Percentiles rank a stretch among this genome's conserved stretches.
Conservation (phyloP, 768 basidiomycete species). For the Lyophyllum atratum region DNA sequence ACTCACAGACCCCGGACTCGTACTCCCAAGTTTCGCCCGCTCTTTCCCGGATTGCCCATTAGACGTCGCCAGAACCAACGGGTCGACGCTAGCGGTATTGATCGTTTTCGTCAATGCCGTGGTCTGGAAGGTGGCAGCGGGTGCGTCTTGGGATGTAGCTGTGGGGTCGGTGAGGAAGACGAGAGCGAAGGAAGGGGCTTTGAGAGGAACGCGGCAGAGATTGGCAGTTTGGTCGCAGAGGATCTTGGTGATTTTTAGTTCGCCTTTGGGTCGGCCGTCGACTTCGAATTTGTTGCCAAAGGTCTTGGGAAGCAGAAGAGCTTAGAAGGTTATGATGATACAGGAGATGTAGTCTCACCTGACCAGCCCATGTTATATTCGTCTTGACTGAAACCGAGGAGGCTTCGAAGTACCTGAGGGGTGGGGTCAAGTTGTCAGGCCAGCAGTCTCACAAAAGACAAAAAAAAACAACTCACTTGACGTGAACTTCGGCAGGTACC, state of each 20-base stretch:
- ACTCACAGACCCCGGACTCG: slow-evolving; percentile 30
- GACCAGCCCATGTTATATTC: slow-evolving; percentile 79
- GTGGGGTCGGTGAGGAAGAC: slow-evolving; percentile 59
- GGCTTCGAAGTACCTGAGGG: slow-evolving; percentile 55
- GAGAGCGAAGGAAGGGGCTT: slow-evolving; percentile 74
- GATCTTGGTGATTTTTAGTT: slow-evolving; percentile 24
- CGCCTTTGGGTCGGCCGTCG: slow-evolving; percentile 68
- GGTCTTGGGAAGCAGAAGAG: slow-evolving; percentile 38
- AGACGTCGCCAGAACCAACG: slow-evolving; percentile 53
- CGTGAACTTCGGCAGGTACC: slow-evolving; percentile 50
- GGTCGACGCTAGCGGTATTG: slow-evolving; percentile 59
- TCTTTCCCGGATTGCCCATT: slow-evolving; percentile 41
- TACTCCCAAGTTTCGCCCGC: slow-evolving; percentile 27
- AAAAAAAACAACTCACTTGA: slow-evolving; percentile 49
- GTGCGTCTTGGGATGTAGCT: not conserved
- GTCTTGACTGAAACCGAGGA: slow-evolving; percentile 57
- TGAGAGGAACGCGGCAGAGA: slow-evolving; percentile 61
- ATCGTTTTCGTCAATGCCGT: slow-evolving; percentile 56
- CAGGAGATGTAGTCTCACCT: slow-evolving; percentile 40
- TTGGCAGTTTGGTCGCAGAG: slow-evolving; percentile 3
- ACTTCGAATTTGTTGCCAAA: slow-evolving; percentile 62
- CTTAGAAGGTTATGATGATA: not conserved
- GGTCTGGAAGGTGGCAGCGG: slow-evolving; percentile 43
- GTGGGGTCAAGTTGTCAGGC: no score
- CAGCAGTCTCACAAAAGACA: not conserved